Conservation (phyloP, 1,284 basidiomycete genomes). For the Melampsora larici-populina region DNA sequence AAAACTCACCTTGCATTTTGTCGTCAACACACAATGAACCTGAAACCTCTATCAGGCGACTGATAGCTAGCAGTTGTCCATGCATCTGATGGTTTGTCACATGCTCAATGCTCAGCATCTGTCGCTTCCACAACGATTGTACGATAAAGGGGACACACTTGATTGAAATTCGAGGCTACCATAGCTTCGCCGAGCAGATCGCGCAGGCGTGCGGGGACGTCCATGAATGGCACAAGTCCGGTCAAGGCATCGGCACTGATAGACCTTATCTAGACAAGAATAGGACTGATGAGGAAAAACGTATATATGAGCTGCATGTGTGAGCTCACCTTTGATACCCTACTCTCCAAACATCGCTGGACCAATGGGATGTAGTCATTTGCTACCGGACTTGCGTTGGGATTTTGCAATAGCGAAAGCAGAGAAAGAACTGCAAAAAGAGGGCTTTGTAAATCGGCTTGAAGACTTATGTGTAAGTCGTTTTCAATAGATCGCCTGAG, state of each 20-base stretch:
- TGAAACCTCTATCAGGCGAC: slow-evolving; percentile 24
- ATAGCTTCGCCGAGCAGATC: slow-evolving; percentile 17
- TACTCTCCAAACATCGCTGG: slow-evolving; percentile 20
- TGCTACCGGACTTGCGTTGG: slow-evolving; percentile 3
- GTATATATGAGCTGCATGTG: not conserved
- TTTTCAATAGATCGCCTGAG: slow-evolving; percentile 20
- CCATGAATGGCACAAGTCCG: slow-evolving; percentile 6
- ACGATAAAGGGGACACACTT: not conserved
- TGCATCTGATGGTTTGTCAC: slow-evolving; percentile 8
- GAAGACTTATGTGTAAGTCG: slow-evolving; percentile 6
- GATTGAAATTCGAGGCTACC: slow-evolving; percentile 3
- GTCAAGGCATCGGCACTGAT: slow-evolving; percentile 42
- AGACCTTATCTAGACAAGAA: slow-evolving; percentile 27
- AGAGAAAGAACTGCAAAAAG: slow-evolving; percentile 34
- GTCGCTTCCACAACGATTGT: not conserved
- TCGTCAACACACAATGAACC: not conserved
- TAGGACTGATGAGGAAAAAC: not conserved
- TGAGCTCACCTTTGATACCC: slow-evolving; percentile 32
- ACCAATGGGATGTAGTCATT: slow-evolving; percentile 21
- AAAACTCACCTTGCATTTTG: slow-evolving; percentile 18
- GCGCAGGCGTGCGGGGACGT: slow-evolving; percentile 19
- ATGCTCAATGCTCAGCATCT: not conserved
- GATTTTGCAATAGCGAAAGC: slow-evolving; percentile 34
- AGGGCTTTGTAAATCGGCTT: slow-evolving; percentile 23
- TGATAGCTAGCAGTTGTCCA: slow-evolving; percentile 23